These are phyloP conservation scores for Blastocystis sp. DNA, from an alignment of 352 stramenopile genomes.

Conservation along the genomic window DNA sequence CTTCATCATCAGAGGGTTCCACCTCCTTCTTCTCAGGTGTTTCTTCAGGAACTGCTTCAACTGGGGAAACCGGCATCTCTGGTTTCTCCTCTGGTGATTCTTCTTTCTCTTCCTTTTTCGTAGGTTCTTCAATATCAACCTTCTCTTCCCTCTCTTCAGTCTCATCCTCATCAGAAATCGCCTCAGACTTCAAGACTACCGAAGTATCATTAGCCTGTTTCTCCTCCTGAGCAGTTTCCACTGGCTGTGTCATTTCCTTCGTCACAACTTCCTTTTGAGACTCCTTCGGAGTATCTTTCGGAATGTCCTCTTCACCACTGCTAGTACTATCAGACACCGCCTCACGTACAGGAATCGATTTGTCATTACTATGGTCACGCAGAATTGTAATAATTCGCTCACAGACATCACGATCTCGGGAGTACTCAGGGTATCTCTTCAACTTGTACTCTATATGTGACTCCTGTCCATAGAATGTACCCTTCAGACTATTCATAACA, in stretches of 20 bases:
- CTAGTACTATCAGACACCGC: not conserved
- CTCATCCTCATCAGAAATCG: no score
- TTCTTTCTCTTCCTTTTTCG: no score
- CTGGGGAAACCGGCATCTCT: no score
- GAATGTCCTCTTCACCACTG: constrained; percentile 9
- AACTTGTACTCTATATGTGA: constrained; percentile 22
- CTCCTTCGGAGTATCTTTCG: not conserved
- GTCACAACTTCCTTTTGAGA: not conserved
- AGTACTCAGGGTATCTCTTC: not conserved
- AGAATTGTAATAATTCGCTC: constrained; percentile 10
- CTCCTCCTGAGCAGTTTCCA: not conserved
- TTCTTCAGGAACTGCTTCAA: no score
- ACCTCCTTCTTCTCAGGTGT: not conserved
- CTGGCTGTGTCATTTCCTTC: not conserved
- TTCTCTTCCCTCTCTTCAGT: no score
- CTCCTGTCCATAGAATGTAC: not conserved
- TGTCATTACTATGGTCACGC: constrained; percentile 13
- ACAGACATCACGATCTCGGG: not conserved
- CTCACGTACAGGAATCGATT: not conserved
- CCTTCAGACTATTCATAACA: not conserved
- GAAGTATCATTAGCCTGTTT: not conserved
- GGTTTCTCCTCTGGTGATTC: no score
- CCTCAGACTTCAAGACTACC: no score
- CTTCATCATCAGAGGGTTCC: not conserved
- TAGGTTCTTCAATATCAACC: no score